phyloP scores from a whole-genome alignment of 129 eudicot genomes.

The Arctium lappa region DNA sequence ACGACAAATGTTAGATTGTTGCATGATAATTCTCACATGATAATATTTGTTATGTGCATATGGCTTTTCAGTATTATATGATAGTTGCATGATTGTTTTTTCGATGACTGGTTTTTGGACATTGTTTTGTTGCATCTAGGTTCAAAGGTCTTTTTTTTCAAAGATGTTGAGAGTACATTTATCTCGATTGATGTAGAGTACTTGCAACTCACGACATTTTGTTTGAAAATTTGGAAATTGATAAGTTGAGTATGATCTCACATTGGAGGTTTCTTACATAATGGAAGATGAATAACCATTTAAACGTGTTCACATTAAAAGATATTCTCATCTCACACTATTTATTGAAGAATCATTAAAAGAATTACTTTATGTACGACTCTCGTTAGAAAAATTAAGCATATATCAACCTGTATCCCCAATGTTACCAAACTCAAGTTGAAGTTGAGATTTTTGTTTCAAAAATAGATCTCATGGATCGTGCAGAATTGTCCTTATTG shows the following conservation, averaged over 20 bases:
- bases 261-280: background rate
- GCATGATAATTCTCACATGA: no score
- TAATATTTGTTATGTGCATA: no score
- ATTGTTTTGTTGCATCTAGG: background rate
- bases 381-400: background rate
- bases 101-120: no score
- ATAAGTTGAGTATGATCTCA: background rate
- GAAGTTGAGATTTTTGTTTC: background rate
- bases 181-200: no score
- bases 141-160: background rate
- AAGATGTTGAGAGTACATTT: no score
- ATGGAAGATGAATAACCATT: no score
- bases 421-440: background rate
- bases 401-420: no score
- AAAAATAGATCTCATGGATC: background rate
- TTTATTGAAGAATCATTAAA: background rate
- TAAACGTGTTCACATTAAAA: no score
- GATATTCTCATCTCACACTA: background rate
- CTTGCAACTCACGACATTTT: no score
- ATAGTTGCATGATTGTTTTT: no score
- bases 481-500: background rate
- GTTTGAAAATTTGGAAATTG: background rate
- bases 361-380: background rate
- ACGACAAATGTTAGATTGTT: no score
- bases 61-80: no score